A percentile compares a stretch with the other conserved stretches of the same genome.
These are phyloP conservation scores for Kappamyces sp. DNA, from an alignment of 192 early-diverging fungal genomes.

Conservation along the genomic window DNA sequence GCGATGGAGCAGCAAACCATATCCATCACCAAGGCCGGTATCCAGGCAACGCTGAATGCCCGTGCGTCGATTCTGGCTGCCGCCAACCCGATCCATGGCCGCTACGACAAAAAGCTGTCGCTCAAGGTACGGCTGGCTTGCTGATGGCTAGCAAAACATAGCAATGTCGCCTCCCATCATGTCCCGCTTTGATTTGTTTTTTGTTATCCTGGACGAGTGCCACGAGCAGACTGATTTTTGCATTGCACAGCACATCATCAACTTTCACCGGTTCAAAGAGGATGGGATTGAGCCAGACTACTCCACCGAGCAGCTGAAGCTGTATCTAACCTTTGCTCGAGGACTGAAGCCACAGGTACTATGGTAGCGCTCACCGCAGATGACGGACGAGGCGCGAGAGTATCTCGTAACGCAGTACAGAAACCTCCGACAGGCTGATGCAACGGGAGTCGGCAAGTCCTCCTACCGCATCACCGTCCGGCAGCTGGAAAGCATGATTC, in stretches of 20 bases:
- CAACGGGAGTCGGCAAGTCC: constrained; percentile 52
- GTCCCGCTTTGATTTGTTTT: constrained; percentile 98
- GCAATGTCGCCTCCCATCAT: constrained; percentile 94
- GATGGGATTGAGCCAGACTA: constrained; percentile 70
- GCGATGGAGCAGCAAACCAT: constrained; percentile 99
- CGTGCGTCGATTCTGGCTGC: constrained; percentile 93
- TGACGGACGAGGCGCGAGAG: constrained; percentile 70
- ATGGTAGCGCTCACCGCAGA: constrained; percentile 17
- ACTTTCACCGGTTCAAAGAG: constrained; percentile 61
- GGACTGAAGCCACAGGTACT: constrained; percentile 75
- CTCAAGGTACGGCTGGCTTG: constrained; percentile 55
- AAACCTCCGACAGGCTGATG: constrained; percentile 80
- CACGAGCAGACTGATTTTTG: constrained; percentile 82
- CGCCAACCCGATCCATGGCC: constrained; percentile 90
- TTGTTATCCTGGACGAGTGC: constrained; percentile 92
- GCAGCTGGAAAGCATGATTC: constrained; percentile 94
- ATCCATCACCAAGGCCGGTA: constrained; percentile 91
- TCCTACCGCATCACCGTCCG: constrained; percentile 95
- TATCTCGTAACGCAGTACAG: constrained; percentile 79
- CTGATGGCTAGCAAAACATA: constrained; percentile 78
- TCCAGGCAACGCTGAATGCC: constrained; percentile 91
- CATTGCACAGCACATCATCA: constrained; percentile 88
- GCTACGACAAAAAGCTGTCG: constrained; percentile 93
- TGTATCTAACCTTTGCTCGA: constrained; percentile 85
- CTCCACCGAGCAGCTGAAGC: constrained; percentile 64